A percentile compares a stretch with the other conserved stretches of the same genome.
Conservation (phyloP, 2,329 filamentous ascomycete genomes). For the Cryphonectria parasitica region DNA sequence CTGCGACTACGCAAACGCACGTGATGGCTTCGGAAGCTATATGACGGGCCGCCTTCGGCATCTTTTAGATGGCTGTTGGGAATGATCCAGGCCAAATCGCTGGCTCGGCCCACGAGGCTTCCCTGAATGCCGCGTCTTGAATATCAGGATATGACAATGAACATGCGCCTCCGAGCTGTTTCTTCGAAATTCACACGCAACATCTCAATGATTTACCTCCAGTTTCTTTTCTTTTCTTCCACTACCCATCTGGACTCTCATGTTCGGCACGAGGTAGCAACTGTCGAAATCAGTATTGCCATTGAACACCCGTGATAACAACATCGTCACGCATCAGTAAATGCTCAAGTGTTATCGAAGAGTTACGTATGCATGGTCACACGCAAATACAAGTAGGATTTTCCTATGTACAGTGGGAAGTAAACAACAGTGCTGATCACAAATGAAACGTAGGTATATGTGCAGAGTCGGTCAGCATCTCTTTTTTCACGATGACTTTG, state of each 20-base stretch:
- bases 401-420: background rate
- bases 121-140: background rate
- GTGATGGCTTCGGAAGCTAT: background rate
- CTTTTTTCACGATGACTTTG: background rate
- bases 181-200: background rate
- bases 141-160: background rate
- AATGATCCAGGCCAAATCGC: background rate
- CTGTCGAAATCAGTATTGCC: background rate
- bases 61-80: background rate
- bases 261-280: background rate
- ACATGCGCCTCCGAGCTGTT: background rate
- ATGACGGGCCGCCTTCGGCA: background rate
- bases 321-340: background rate
- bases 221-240: background rate
- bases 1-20: background rate
- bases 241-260: too few species aligned
- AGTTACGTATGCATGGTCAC: background rate
- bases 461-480: slow-evolving; percentile 2
- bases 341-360: background rate
- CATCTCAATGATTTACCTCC: background rate
- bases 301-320: background rate
- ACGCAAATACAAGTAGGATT: background rate
- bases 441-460: background rate
- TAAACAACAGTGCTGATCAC: background rate
- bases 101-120: background rate